Conservation (phyloP, 2,329 filamentous ascomycete genomes). For the Claviceps pazoutovae region DNA sequence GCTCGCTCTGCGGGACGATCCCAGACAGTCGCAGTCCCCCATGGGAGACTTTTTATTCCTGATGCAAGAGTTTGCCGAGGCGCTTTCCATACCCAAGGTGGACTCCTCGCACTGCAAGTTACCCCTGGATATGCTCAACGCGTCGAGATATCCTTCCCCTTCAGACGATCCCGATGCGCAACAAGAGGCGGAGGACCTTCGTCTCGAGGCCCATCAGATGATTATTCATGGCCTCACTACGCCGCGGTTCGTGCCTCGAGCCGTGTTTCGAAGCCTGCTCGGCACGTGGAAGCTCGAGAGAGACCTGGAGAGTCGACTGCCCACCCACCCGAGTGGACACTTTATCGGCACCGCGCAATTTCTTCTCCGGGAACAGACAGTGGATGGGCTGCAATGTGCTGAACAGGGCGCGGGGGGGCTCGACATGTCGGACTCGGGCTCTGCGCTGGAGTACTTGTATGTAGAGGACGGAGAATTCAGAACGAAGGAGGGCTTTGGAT, state of each 20-base stretch:
- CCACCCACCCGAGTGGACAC: slow-evolving; percentile 47
- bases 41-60: slow-evolving; percentile 72
- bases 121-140: slow-evolving; percentile 40
- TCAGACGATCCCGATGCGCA: slow-evolving; percentile 23
- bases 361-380: slow-evolving; percentile 44
- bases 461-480: slow-evolving; percentile 53
- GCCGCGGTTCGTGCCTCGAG: slow-evolving; percentile 44
- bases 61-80: slow-evolving; percentile 54
- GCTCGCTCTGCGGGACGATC: slow-evolving; percentile 36
- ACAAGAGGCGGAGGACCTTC: slow-evolving; percentile 27
- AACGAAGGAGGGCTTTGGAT: slow-evolving; percentile 39
- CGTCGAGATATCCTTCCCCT: slow-evolving; percentile 36
- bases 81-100: slow-evolving; percentile 36
- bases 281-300: slow-evolving; percentile 54
- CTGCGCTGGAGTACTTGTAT: slow-evolving; percentile 51
- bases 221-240: slow-evolving; percentile 27
- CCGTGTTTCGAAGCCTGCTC: slow-evolving; percentile 56
- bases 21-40: slow-evolving; percentile 54
- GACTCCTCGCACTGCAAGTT: slow-evolving; percentile 25
- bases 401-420: slow-evolving; percentile 2
- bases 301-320: slow-evolving; percentile 36
- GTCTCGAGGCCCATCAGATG: slow-evolving; percentile 30
- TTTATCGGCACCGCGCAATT: slow-evolving; percentile 54
- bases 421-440: slow-evolving; percentile 11
- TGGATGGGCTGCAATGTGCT: slow-evolving; percentile 30